These are phyloP conservation scores for Entomophthora muscae DNA, from an alignment of 371 early-diverging fungal genomes.

Conservation along the genomic window DNA sequence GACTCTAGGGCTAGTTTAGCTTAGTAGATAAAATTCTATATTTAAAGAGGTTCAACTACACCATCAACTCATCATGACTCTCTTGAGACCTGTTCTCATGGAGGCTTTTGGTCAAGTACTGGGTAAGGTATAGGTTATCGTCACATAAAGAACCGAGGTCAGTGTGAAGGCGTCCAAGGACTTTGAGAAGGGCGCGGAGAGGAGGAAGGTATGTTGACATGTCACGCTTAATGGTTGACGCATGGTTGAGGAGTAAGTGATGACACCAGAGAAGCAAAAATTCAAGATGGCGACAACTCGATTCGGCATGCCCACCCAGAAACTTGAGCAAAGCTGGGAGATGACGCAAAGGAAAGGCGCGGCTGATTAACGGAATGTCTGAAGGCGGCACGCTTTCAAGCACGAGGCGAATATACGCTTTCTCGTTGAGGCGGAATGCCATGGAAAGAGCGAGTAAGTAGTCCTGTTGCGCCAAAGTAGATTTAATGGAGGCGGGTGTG, in stretches of 20 bases:
- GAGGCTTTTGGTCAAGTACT: neutral
- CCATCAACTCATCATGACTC: too few species aligned
- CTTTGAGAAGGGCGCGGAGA: neutral
- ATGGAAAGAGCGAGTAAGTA: slow-evolving; percentile 75
- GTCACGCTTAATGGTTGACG: slow-evolving; percentile 15
- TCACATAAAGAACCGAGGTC: neutral
- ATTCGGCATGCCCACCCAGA: slow-evolving; percentile 50
- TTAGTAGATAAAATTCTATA: too few species aligned
- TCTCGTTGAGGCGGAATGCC: slow-evolving; percentile 82
- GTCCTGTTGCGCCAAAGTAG: slow-evolving; percentile 46
- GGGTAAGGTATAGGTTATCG: slow-evolving; percentile 2
- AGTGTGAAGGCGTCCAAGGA: neutral
- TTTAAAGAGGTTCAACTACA: too few species aligned
- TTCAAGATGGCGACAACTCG: slow-evolving; percentile 63
- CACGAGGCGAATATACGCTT: slow-evolving; percentile 42
- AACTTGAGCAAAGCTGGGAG: slow-evolving; percentile 64
- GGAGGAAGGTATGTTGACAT: neutral
- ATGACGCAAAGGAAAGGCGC: slow-evolving; percentile 67
- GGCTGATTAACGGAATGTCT: slow-evolving; percentile 51
- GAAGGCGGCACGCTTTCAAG: slow-evolving; percentile 66
- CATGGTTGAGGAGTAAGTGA: slow-evolving; percentile 55
- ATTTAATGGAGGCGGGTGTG: slow-evolving; percentile 68
- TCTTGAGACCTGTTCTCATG: too few species aligned
- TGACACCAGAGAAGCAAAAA: slow-evolving; percentile 73
- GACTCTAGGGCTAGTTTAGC: too few species aligned